Conservation (phyloP, 179 eudicot species). For the Heliamphora pulchella region DNA sequence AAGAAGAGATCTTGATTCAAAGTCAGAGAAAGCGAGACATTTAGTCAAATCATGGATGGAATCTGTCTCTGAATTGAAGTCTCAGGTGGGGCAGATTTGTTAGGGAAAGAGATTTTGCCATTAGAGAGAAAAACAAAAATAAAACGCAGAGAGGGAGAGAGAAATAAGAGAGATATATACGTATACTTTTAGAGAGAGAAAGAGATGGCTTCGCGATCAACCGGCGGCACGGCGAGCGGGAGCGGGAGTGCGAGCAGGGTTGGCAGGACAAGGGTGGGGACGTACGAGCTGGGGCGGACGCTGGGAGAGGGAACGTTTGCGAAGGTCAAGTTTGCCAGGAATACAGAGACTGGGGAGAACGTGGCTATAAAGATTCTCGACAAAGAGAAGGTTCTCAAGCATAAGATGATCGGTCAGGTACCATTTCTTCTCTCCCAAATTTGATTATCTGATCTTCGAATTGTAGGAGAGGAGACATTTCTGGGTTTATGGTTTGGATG, state of each 20-base stretch:
- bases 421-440: background rate
- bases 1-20: conserved; percentile 15
- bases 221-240: background rate
- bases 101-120: conserved; percentile 25
- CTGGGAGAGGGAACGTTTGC: conserved; percentile 48
- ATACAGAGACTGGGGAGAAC: conserved; percentile 39
- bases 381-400: conserved; percentile 43
- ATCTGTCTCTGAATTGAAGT: conserved; percentile 22
- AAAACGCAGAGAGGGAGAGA: conserved; percentile 6
- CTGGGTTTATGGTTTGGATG: background rate
- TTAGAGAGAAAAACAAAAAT: conserved; percentile 3
- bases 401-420: conserved; percentile 50
- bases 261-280: conserved; percentile 35
- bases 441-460: background rate
- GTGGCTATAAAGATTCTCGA: conserved; percentile 48
- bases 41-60: conserved; percentile 12
- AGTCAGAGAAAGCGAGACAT: background rate
- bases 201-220: conserved; percentile 30
- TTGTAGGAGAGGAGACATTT: background rate
- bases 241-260: conserved; percentile 2
- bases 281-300: conserved; percentile 49
- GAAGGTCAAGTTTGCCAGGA: conserved; percentile 46
- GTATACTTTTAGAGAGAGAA: conserved; percentile 7
- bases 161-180: background rate
- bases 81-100: conserved; percentile 32